A percentile compares a stretch with the other conserved stretches of the same genome.
Conservation (phyloP, 495 filamentous ascomycete genomes). For the Venustampulla echinocandica region DNA sequence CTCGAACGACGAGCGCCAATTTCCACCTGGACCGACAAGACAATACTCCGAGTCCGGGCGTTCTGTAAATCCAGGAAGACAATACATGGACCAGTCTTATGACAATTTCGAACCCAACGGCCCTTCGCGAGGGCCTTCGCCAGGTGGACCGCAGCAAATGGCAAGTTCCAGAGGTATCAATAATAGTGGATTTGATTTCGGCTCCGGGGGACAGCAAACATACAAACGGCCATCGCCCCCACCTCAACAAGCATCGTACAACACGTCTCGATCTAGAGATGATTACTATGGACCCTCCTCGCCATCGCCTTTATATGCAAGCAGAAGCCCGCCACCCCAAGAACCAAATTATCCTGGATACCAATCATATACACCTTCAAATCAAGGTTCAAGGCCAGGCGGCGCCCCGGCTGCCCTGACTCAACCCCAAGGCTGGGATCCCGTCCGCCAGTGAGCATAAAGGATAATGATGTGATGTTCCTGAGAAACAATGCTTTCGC, state of each 20-base stretch:
- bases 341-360: slow-evolving; percentile 13
- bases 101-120: slow-evolving; percentile 10
- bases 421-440: slow-evolving; percentile 21
- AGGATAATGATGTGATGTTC: neutral
- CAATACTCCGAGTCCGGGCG: slow-evolving; percentile 18
- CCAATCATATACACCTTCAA: slow-evolving; percentile 7
- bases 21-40: slow-evolving; percentile 10
- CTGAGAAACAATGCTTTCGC: neutral
- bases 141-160: slow-evolving; percentile 5
- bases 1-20: slow-evolving; percentile 10
- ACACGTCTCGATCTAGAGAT: slow-evolving; percentile 6
- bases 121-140: slow-evolving; percentile 14
- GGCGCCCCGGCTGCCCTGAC: neutral
- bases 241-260: slow-evolving; percentile 13
- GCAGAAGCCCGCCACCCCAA: slow-evolving; percentile 16
- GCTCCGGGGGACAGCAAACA: slow-evolving; percentile 1
- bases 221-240: slow-evolving; percentile 10
- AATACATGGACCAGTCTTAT: slow-evolving; percentile 13
- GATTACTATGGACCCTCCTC: slow-evolving; percentile 1
- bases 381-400: neutral
- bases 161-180: slow-evolving; percentile 14
- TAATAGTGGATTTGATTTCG: slow-evolving; percentile 23
- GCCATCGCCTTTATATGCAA: too few species aligned
- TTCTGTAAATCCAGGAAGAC: slow-evolving; percentile 12
- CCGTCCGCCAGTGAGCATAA: slow-evolving; percentile 1